Conservation (phyloP, 1,284 basidiomycete species). For the Ustilago crameri region DNA sequence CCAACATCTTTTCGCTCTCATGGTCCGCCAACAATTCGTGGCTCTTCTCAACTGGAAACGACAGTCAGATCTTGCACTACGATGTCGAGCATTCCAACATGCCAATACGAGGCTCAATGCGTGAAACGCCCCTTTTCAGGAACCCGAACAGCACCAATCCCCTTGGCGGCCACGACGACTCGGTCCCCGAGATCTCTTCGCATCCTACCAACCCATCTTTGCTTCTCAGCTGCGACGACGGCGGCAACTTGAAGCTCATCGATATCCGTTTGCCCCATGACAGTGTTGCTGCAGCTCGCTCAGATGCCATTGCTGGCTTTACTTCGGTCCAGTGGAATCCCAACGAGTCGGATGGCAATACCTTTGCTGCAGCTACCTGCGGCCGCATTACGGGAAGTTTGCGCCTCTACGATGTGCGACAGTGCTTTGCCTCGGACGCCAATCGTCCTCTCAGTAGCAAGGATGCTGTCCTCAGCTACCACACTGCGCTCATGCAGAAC, state of each 20-base stretch:
- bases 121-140: not conserved
- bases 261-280: constrained; percentile 29
- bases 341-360: constrained; percentile 38
- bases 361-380: constrained; percentile 40
- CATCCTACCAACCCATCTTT: constrained; percentile 35
- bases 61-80: constrained; percentile 38
- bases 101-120: constrained; percentile 10
- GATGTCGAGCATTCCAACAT: constrained; percentile 39
- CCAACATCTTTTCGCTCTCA: constrained; percentile 47
- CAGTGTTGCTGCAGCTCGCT: constrained; percentile 14
- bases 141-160: constrained; percentile 12
- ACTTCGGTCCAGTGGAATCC: constrained; percentile 44
- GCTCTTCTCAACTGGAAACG: constrained; percentile 41
- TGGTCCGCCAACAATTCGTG: constrained; percentile 37
- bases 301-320: constrained; percentile 21
- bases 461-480: constrained; percentile 32
- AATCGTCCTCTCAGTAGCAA: constrained; percentile 24
- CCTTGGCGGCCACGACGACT: constrained; percentile 32
- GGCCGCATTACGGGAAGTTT: constrained; percentile 33
- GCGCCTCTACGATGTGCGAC: constrained; percentile 39
- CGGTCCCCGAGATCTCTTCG: constrained; percentile 28
- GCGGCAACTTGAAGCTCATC: constrained; percentile 26
- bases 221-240: constrained; percentile 38
- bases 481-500: constrained; percentile 31
- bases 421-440: constrained; percentile 19